phyloP scores from a whole-genome alignment of 768 basidiomycete species.

The Mycena latifolia region DNA sequence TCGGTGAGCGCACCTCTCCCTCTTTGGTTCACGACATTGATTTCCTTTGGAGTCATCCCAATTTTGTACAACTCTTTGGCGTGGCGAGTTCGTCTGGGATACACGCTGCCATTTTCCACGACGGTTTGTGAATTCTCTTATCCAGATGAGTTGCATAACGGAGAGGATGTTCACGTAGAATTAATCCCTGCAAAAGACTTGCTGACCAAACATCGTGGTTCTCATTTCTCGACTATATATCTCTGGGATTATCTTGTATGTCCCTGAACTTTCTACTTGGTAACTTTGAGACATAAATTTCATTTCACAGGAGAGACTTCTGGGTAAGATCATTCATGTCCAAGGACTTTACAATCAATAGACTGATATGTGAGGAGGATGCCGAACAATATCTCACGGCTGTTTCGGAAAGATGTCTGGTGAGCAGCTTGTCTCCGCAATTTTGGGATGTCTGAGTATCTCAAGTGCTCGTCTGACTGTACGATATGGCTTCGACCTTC shows the following conservation, averaged over 20 bases:
- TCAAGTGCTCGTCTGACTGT: not conserved
- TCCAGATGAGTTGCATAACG: not conserved
- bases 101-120: slow-evolving; percentile 2
- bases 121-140: not conserved
- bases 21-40: not conserved
- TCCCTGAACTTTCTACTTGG: too few species aligned
- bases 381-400: not conserved
- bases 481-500: not conserved
- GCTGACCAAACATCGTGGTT: not conserved
- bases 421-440: too few species aligned
- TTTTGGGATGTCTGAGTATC: too few species aligned
- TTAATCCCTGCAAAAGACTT: not conserved
- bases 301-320: not conserved
- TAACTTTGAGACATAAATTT: too few species aligned
- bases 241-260: not conserved
- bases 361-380: not conserved
- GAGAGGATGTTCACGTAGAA: not conserved
- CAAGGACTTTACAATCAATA: not conserved
- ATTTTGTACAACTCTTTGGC: slow-evolving; percentile 9
- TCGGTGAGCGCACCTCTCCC: not conserved
- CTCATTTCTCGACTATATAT: not conserved
- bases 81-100: not conserved
- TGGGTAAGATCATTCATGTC: not conserved
- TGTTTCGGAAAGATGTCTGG: not conserved
- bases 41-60: not conserved